Conservation (phyloP, 139 green algal genomes). For the Trebouxia sp. region DNA sequence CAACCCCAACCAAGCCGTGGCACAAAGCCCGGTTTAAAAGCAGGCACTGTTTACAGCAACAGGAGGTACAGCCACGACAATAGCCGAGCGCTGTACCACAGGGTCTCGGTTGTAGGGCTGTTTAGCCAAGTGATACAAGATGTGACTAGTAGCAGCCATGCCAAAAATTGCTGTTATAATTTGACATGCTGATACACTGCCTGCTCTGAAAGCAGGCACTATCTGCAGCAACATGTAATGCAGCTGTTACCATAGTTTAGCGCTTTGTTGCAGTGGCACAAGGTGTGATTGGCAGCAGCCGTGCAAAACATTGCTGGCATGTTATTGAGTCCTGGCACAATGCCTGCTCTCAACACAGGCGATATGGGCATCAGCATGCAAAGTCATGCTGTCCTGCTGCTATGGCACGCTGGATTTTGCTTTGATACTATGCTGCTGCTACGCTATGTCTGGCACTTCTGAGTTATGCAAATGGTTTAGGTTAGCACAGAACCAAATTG, state of each 20-base stretch:
- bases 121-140: conserved; percentile 80
- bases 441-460: too few species aligned
- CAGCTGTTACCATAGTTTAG: too few species aligned
- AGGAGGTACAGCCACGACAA: background rate
- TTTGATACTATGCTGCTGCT: too few species aligned
- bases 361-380: too few species aligned
- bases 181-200: conserved; percentile 94
- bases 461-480: too few species aligned
- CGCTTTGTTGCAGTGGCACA: conserved; percentile 77
- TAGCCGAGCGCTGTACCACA: conserved; percentile 57
- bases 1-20: conserved; percentile 89
- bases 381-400: too few species aligned
- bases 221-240: too few species aligned
- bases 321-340: conserved; percentile 94
- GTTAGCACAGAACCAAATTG: too few species aligned
- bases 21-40: conserved; percentile 95
- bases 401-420: too few species aligned
- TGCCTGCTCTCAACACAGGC: conserved; percentile 93
- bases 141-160: conserved; percentile 77
- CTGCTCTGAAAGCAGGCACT: conserved; percentile 93
- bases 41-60: conserved; percentile 58
- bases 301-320: conserved; percentile 92
- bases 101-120: conserved; percentile 64
- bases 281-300: conserved; percentile 79
- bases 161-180: conserved; percentile 92